A percentile compares a stretch with the other conserved stretches of the same genome.
Evolutionary conservation across 2,329 filamentous ascomycete genomes (phyloP).

Genomic region (Hymenoscyphus occultus): DNA sequence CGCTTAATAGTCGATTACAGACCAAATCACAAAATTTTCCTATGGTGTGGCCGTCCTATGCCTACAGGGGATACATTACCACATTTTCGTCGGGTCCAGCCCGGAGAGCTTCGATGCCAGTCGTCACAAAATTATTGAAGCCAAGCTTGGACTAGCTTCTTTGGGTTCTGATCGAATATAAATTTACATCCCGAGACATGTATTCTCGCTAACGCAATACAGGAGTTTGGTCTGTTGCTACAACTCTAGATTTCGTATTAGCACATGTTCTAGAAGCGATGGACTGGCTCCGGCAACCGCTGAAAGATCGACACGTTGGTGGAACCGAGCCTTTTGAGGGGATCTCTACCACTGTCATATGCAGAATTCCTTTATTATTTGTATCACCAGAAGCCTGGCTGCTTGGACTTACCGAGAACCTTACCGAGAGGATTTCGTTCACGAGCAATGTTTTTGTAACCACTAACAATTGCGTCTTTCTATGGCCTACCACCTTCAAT

Average conservation of each 20-base stretch:
- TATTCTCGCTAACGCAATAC: slow-evolving; percentile 1
- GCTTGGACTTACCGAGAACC: background rate
- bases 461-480: background rate
- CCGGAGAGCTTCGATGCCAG: background rate
- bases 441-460: background rate
- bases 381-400: background rate
- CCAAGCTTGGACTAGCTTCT: background rate
- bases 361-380: background rate
- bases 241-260: background rate
- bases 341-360: background rate
- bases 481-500: background rate
- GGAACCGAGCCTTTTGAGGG: background rate
- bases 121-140: background rate
- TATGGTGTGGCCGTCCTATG: background rate
- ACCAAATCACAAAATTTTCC: background rate
- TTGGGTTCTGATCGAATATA: slow-evolving; percentile 3
- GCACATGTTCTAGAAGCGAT: background rate
- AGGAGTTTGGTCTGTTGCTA: background rate
- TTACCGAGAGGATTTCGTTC: background rate
- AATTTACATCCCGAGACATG: background rate
- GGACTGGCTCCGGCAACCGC: background rate
- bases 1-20: no score
- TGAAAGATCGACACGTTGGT: background rate
- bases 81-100: background rate
- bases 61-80: background rate